Base-by-base conservation (phyloP, 1,284 basidiomycete species). In the Entoloma clypeatum region DNA sequence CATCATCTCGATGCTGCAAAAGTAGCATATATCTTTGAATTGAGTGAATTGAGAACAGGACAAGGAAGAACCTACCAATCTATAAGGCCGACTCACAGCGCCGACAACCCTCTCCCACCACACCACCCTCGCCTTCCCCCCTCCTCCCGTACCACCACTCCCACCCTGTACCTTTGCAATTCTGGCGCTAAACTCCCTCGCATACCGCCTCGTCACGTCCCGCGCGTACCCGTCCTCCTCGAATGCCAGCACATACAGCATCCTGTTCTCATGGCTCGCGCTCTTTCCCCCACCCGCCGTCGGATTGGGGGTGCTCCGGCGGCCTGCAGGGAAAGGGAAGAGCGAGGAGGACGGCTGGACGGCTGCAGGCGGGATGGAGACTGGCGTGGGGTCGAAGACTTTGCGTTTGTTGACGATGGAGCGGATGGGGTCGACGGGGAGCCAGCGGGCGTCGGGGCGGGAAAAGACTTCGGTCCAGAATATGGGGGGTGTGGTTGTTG, bases 381-480 rank as follows among this genome's bases (percentile, higher is more conserved):
- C 52, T 17, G 58, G 55, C 8, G 73, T 65, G 0, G 95, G 95
- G 61, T 98, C 93, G 65, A 95, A 98, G 17, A 77, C 69, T 43
- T 79, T 81, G 49, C 81, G 80, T 55, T 87, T 89, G 53, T 92
- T 85, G 46, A 94, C 81, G 38, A 83, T 74, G 28, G 75, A 81
- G 8, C 86, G 79, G 19, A 94, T 75, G 3, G 92, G 91, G 61
- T 99, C 96, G 29, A 98, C 84, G 0, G 92, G 86, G 13, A 98
- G 71, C 95, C 95, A 99, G 28, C 83, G 81, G 32, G 79, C 82
- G 63, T 97, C 93, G 1, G 93, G 82, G 13, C 90, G 82, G 19
- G 90, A 94, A 64, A 94, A 99, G 0, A 97, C 90, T 63, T 99
- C 96, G 1, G 90, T 92, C 96, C 95, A 99, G 63, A 94, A 92